Base-by-base conservation (phyloP, 1,284 basidiomycete genomes). In the Trametes hirsuta region DNA sequence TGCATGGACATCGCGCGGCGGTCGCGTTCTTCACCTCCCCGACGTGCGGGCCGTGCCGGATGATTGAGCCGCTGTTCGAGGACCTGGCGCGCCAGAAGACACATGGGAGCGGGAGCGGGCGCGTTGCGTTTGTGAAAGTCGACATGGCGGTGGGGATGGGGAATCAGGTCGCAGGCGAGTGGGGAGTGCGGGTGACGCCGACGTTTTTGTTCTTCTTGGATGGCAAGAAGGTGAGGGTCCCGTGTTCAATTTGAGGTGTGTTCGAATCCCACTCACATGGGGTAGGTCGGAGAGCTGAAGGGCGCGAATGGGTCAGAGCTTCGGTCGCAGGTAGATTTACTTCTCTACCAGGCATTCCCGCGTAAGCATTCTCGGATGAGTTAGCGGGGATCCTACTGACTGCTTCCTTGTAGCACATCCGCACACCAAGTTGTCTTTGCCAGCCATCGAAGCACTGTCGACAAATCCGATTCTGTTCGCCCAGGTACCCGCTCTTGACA, bases 121-220 rank as follows among this genome's bases (percentile, higher is more conserved):
- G 60, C 79, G 9, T 86, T 15, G 90, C 84, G 2, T 95, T 95
- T 68, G 84, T 88, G 6, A 93, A 93, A 75, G 83, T 95, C 40
- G 93, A 95, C 76, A 75, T 94, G 64, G 84, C 81, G 6, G 82
- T 89, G 5, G 90, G 89, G 1, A 74, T 85, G 72, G 87, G 87
- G 0, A 70, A 77, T 8, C 75, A 77, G 48, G 75, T 94, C 25
- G 91, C 90, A 0, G 69, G 76, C 0, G 79, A 89, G 68, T 91
- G 84, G 76, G 78, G 83, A 3, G 84, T 97, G 1, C 74, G 81
- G n/a, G 93, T 82, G 0, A 95, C 92, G 0, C 94, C 94, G 3
- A 95, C 93, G 4, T 95, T 95, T 72, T 78, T 91, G 53, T 94
- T 93, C 76, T 95, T 94, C 77, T 72, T 88, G 65, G 81, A 91